Percentiles rank a stretch among this genome's conserved stretches.
These are phyloP conservation scores for Colletotrichum lupini DNA, from an alignment of 2,329 filamentous ascomycete species.

Conservation along the genomic window DNA sequence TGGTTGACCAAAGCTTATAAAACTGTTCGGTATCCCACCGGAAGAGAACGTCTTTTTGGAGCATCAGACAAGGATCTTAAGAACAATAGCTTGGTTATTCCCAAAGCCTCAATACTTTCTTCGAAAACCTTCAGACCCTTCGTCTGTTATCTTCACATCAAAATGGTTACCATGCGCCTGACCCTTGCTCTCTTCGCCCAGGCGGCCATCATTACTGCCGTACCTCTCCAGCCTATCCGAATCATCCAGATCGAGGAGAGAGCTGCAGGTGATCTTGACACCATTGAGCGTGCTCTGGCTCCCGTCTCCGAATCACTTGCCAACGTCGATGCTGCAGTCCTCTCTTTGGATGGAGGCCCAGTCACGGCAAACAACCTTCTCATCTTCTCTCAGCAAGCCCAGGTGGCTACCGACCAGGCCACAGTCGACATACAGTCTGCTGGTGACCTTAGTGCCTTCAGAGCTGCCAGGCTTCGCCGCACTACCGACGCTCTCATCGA, in stretches of 20 bases:
- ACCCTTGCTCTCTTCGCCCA: slow-evolving; percentile 26
- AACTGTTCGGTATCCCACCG: slow-evolving; percentile 25
- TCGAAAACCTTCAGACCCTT: slow-evolving; percentile 19
- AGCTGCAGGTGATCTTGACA: slow-evolving; percentile 13
- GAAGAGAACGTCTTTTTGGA: background rate
- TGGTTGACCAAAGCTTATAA: slow-evolving; percentile 28
- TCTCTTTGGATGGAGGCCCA: slow-evolving; percentile 24
- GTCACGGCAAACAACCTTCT: slow-evolving; percentile 30
- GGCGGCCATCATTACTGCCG: slow-evolving; percentile 19
- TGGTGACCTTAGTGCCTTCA: slow-evolving; percentile 35
- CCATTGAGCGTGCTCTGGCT: slow-evolving; percentile 21
- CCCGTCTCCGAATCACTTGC: slow-evolving; percentile 20
- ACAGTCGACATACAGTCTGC: slow-evolving; percentile 41
- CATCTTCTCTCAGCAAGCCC: slow-evolving; percentile 22
- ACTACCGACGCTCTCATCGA: slow-evolving; percentile 37
- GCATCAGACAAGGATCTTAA: slow-evolving; percentile 32
- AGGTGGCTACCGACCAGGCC: slow-evolving; percentile 36
- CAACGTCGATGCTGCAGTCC: slow-evolving; percentile 22
- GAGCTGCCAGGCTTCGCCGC: slow-evolving; percentile 37
- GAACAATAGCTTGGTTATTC: slow-evolving; percentile 22
- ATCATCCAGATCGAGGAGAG: background rate
- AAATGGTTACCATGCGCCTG: slow-evolving; percentile 15
- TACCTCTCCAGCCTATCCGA: background rate
- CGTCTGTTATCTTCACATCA: slow-evolving; percentile 14
- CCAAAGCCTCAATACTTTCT: slow-evolving; percentile 11